These are phyloP conservation scores for Kodamaea ohmeri DNA, from an alignment of 1,139 yeast species.

Conservation along the genomic window DNA sequence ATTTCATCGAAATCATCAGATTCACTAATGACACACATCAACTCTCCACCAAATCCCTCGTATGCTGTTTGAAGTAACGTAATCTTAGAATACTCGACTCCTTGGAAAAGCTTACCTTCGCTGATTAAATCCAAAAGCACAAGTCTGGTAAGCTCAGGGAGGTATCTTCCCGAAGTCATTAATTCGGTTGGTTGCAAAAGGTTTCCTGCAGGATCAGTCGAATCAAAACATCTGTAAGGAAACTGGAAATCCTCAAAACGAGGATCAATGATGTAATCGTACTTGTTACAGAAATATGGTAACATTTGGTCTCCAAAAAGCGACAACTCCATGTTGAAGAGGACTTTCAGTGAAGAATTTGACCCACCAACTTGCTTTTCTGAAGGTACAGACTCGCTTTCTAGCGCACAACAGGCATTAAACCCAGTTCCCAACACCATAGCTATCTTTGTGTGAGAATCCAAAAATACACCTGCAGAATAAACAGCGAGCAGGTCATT, in stretches of 20 bases:
- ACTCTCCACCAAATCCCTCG: conserved; percentile 42
- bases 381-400: conserved; percentile 14
- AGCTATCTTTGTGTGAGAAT: conserved; percentile 38
- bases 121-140: conserved; percentile 36
- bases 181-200: conserved; percentile 56
- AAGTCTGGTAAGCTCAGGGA: conserved; percentile 51
- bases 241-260: conserved; percentile 27
- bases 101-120: conserved; percentile 29
- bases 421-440: conserved; percentile 48
- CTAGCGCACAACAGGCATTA: conserved; percentile 42
- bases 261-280: conserved; percentile 37
- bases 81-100: conserved; percentile 14
- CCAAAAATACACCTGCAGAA: conserved; percentile 44
- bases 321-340: conserved; percentile 42
- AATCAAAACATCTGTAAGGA: conserved; percentile 35
- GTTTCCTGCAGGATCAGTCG: conserved; percentile 25
- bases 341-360: conserved; percentile 16
- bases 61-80: conserved; percentile 19
- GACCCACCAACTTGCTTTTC: conserved; percentile 6
- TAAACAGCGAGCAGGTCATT: conserved; percentile 49
- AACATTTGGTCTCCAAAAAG: conserved; percentile 39
- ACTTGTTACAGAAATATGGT: conserved; percentile 32
- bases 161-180: conserved; percentile 54
- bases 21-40: conserved; percentile 39
- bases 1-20: conserved; percentile 23